Evolutionary conservation across 495 filamentous ascomycete genomes (phyloP), one percentile per base, ranked within the genome.

Genomic region (Neurospora hispaniola): DNA sequence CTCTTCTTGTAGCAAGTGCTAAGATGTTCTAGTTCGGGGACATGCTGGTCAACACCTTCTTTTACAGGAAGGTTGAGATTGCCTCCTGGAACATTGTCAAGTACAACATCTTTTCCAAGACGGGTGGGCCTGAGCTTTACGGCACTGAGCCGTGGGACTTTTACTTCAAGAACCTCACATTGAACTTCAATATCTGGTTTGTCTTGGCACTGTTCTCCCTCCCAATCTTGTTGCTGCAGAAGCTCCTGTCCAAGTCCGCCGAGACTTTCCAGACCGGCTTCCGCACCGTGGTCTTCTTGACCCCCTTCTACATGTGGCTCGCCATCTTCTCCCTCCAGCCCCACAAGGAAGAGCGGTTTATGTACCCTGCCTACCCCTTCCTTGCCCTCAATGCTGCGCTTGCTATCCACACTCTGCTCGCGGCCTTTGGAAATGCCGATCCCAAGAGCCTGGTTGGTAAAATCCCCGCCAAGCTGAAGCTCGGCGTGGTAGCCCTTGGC

Each of bases 291-390:
- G 88, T 93, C 41, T 90, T 95, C 76, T 83, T 92, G 69, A 81
- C 89, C 2, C 95, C 96, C 0, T 95, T 98, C 81, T 98, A 98
- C 79, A 87, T 97, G 80, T 99, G 96, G 96, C 87, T 98, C 35
- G 88, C 80, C 8, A 95, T 98, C 71, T 98, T 99, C 82, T 93
- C 93, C 4, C 79, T 90, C 11, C 96, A 98, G 78, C 90, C 96
- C 23, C 96, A 99, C 85, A 99, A 99, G 77, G 96, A 99, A 81
- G 96, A 99, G 79, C 86, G 96, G 9, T 99, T 99, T 84, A 98
- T 99, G 94, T 98, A 97, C 80, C 95, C 95, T 0, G 91, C 90
- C 31, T 99, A 99, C 79, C 96, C 96, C 10, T 91, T 93, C 70
- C 86, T 99, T 35, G 93, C 92, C n/a, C 85, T 98, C 38, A 96